A percentile compares a stretch with the other conserved stretches of the same genome.
Conservation (phyloP, 139 green algal species). For the Raphidocelis subcapitata region DNA sequence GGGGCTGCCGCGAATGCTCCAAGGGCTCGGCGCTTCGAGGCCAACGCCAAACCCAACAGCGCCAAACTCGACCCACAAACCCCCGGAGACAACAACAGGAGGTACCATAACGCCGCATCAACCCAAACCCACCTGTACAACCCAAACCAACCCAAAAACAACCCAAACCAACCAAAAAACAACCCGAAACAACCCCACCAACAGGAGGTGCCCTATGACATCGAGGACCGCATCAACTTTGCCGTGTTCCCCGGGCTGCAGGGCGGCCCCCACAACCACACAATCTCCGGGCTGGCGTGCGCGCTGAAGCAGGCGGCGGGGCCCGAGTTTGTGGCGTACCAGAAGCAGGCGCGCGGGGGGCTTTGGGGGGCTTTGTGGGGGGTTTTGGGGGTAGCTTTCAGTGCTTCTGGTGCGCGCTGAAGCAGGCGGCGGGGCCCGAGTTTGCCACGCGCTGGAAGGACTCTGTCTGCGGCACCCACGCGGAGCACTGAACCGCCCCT, state of each 20-base stretch:
- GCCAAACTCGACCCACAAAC: no score
- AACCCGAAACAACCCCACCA: no score
- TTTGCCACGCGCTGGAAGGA: constrained; percentile 97
- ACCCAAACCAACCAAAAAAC: no score
- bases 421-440: constrained; percentile 86
- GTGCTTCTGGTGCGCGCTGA: constrained; percentile 82
- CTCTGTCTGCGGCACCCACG: no score
- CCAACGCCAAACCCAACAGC: no score
- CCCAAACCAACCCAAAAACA: no score
- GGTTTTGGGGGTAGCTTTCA: neutral
- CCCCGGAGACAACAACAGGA: no score
- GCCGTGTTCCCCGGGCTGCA: constrained; percentile 86
- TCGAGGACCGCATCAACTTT: constrained; percentile 98
- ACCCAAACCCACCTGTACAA: no score
- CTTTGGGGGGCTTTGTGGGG: neutral
- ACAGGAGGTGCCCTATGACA: constrained; percentile 73
- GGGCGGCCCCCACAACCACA: constrained; percentile 99
- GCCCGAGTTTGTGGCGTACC: constrained; percentile 95
- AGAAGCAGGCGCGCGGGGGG: constrained; percentile 77
- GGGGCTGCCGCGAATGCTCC: no score
- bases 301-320: constrained; percentile 90
- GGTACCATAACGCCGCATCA: no score
- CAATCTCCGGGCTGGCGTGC: constrained; percentile 93
- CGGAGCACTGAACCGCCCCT: no score
- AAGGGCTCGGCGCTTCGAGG: no score